Base-by-base conservation (phyloP, 1,284 basidiomycete genomes). In the Acaromyces ingoldii region DNA sequence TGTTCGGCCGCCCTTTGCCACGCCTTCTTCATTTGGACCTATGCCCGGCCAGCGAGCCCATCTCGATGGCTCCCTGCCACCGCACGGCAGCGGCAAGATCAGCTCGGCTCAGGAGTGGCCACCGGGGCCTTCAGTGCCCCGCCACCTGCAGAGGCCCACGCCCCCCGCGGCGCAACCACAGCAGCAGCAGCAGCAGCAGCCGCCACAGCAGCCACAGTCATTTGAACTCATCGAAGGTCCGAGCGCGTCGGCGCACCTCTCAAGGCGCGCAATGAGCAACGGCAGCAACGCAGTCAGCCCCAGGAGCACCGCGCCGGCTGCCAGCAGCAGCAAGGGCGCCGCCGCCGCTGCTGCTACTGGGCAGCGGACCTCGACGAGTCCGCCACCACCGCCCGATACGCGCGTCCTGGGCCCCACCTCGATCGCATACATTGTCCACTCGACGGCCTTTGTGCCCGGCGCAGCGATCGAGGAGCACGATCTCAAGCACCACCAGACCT, bases 381-480 rank as follows among this genome's bases (percentile, higher is more conserved):
- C 40, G 28, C 39, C 46, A n/a, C 39, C 31, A 44, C 68, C 57
- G 49, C 63, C 57, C 3, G 76, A 77, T 53, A 60, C 75, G 9
- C 60, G 76, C 19, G 69, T 78, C 26, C 60, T 76, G 17, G 91
- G 88, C 41, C 87, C 88, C 22, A 92, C 91, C 6, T 87, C 87
- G 30, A 81, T 89, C 57, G 81, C 85, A 9, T 90, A 92, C 77
- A 80, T 96, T 19, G 78, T 96, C 51, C 91, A 95, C 76, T 91
- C 91, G 45, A 86, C 87, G 76, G 84, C 87, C 26, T 83, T 86
- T 45, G 84, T 96, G 61, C 86, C 88, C 5, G 60, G 70, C 82
- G 86, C 40, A 84, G 82, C 85, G 49, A 93, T 90, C 67, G 88
- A 92, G 77, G 83, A 80, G 29, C 92, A 90, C 75, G 91, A 96